Evolutionary conservation across 352 stramenopile genomes (phyloP), one percentile per base, ranked within the genome.

Genomic region (Phytophthora ohioensis): DNA sequence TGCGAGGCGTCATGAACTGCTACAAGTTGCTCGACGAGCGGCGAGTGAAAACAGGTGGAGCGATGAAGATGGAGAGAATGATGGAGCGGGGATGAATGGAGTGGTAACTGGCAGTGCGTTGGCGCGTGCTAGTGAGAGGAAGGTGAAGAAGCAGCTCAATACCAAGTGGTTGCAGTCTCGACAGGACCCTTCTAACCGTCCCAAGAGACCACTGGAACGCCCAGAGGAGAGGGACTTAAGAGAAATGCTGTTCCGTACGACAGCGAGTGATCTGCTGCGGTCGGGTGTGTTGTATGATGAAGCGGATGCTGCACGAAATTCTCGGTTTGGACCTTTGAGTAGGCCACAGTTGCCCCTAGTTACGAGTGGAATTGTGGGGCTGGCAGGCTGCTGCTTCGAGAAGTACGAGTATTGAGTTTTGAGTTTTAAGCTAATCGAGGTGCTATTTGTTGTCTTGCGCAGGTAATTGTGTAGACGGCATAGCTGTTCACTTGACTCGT

Each of bases 141-240:
- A 87, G 67, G 83, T 93, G 31, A 70, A 60, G 60, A 93, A 93
- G 57, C 85, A 93, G 51, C 71, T 93, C 9, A 74, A 91, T 61
- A 57, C 83, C 34, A 79, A 79, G 65, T 93, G 85, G 85, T 60
- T 91, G 32, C 70, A 87, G 36, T 64, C 65, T 32, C 81, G 84
- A n/a, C 74, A 80, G 15, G 83, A 93, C 43, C 69, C 72, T 12
- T 64, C 74, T 5, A 89, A 90, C 46, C 83, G 83, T 1, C 85
- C 85, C 0, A 74, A 70, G 3, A 66, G 61, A 12, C 76, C 82
- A 36, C 60, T 86, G 6, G 80, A 91, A 57, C 75, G 85, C 41
- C 57, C 75, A 1, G 74, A 91, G 31, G 85, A 93, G 54, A 64
- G 45, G 7, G 41, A 78, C 31, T 58, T 93, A 36, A 80, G 84